These are phyloP conservation scores for Didymella arachidicola DNA, from an alignment of 2,329 filamentous ascomycete species.

Conservation along the genomic window DNA sequence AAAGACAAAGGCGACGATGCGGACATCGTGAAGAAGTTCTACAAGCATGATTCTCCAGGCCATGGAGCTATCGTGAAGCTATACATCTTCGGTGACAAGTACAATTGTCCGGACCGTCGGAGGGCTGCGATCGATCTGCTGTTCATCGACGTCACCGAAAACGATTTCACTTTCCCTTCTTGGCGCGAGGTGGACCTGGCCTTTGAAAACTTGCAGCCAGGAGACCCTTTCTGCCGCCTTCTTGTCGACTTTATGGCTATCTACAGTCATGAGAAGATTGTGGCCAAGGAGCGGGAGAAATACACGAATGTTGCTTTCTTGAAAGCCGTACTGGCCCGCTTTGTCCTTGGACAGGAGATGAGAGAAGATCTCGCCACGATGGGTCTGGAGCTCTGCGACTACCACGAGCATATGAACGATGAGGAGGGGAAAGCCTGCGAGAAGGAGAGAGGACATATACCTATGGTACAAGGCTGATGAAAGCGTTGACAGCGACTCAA, in stretches of 20 bases:
- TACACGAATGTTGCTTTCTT: background rate
- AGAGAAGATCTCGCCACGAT: background rate
- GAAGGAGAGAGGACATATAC: background rate
- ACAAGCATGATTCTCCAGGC: background rate
- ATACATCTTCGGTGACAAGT: background rate
- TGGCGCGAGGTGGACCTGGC: background rate
- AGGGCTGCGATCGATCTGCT: background rate
- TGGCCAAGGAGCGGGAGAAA: no score
- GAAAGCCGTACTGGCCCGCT: background rate
- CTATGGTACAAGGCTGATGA: no score
- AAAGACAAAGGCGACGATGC: background rate
- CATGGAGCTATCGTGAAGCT: background rate
- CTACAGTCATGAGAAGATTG: no score
- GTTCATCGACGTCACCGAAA: background rate
- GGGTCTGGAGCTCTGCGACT: background rate
- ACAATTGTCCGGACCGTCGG: background rate
- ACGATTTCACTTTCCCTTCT: background rate
- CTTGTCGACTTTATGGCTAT: no score
- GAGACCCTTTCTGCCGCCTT: no score
- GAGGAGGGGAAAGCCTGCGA: background rate
- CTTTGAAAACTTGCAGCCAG: no score
- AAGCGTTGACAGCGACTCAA: no score
- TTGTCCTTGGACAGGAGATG: background rate
- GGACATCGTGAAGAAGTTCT: background rate
- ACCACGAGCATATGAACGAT: background rate